Evolutionary conservation across 1,284 basidiomycete genomes (phyloP).

Genomic region (Pulveroboletus sp.): DNA sequence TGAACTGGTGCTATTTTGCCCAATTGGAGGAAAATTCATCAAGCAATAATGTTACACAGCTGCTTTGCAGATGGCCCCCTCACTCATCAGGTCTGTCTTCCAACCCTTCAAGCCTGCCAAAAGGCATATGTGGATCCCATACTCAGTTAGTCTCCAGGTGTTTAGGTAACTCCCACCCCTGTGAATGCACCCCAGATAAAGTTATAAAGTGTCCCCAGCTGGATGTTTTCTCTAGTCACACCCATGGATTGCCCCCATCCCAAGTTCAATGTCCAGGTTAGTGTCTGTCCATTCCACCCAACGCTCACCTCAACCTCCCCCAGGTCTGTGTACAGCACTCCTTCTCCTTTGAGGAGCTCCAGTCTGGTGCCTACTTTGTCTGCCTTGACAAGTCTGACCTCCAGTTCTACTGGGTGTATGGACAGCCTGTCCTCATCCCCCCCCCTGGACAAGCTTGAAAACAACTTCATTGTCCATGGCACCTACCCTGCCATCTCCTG

Average conservation of each 20-base stretch:
- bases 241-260: no score
- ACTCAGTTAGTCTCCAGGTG: constrained; percentile 18
- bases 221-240: no score
- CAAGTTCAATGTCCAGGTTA: constrained; percentile 25
- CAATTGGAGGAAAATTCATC: no score
- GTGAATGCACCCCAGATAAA: constrained; percentile 15
- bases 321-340: constrained; percentile 31
- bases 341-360: constrained; percentile 33
- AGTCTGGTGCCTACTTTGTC: constrained; percentile 30
- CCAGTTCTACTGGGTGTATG: constrained; percentile 31
- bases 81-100: no score
- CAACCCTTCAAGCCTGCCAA: constrained; percentile 19
- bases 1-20: no score
- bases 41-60: no score
- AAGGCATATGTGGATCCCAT: constrained; percentile 28
- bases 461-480: constrained; percentile 14
- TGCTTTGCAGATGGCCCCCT: no score
- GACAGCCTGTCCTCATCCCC: constrained; percentile 32
- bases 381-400: constrained; percentile 31
- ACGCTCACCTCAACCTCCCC: background rate
- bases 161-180: background rate
- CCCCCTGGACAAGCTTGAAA: constrained; percentile 14
- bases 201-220: no score
- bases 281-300: background rate
- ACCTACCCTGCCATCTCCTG: constrained; percentile 5